These are phyloP conservation scores for Sechiopsis laciniata DNA, from an alignment of 306 rosid genomes.

Conservation along the genomic window DNA sequence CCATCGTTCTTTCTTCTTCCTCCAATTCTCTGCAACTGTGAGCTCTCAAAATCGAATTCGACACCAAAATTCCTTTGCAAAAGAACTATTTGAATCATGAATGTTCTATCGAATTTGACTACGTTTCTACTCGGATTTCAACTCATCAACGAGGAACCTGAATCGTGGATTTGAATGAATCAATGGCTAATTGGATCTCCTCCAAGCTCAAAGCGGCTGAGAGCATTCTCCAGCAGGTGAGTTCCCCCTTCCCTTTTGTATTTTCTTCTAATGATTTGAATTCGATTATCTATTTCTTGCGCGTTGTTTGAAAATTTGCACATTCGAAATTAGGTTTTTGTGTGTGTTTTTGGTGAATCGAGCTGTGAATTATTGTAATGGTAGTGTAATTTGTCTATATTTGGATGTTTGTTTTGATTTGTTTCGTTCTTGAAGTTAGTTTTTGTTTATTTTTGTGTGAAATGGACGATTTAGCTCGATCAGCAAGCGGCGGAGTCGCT, in stretches of 20 bases:
- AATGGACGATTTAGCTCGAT: slow-evolving; percentile 63
- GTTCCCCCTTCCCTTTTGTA: neutral
- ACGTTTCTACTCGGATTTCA: slow-evolving; percentile 2
- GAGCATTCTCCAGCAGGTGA: slow-evolving; percentile 84
- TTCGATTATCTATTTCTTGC: slow-evolving; percentile 1
- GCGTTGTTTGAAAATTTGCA: neutral
- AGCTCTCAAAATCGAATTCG: slow-evolving; percentile 2
- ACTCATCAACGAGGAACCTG: slow-evolving; percentile 16
- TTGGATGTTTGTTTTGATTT: neutral
- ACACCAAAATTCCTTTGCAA: neutral
- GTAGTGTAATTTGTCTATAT: neutral
- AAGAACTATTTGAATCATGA: neutral
- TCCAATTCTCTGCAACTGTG: slow-evolving; percentile 5
- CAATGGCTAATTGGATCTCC: slow-evolving; percentile 95
- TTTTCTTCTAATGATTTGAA: slow-evolving; percentile 14
- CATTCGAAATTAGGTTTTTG: neutral
- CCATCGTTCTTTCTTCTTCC: neutral
- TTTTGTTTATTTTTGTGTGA: slow-evolving; percentile 22
- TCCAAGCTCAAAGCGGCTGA: slow-evolving; percentile 95
- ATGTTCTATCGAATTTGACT: neutral
- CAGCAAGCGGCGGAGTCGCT: slow-evolving; percentile 98
- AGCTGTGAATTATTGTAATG: slow-evolving; percentile 1
- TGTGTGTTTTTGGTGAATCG: slow-evolving; percentile 2
- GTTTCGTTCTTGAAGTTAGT: neutral
- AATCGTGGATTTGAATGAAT: slow-evolving; percentile 9